These are phyloP conservation scores for Cucumis melo DNA, from an alignment of 306 rosid species.

Conservation along the genomic window DNA sequence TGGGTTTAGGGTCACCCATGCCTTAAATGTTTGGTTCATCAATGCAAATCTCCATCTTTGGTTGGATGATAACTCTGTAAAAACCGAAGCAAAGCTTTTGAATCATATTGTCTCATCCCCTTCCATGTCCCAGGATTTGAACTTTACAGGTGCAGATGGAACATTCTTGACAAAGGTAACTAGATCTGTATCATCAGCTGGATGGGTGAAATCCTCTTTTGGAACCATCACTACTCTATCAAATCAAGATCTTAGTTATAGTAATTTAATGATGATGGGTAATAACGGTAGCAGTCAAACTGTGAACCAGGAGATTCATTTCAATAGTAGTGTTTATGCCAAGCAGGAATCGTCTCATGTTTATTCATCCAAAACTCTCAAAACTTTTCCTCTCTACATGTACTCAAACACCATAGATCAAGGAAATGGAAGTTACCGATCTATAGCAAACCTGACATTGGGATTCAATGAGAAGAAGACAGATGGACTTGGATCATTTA, in stretches of 20 bases:
- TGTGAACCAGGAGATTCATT: conserved; percentile 44
- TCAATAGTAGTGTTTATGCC: conserved; percentile 26
- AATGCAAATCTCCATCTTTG: conserved; percentile 89
- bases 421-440: conserved; percentile 15
- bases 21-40: conserved; percentile 74
- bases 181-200: conserved; percentile 41
- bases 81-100: conserved; percentile 42
- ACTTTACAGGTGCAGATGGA: conserved; percentile 59
- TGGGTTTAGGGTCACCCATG: conserved; percentile 69
- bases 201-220: conserved; percentile 65
- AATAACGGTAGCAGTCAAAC: conserved; percentile 37
- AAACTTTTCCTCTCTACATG: conserved; percentile 34
- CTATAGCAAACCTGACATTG: conserved; percentile 33
- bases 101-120: conserved; percentile 29
- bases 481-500: conserved; percentile 16
- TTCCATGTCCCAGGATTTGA: conserved; percentile 22
- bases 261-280: conserved; percentile 38
- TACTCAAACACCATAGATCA: conserved; percentile 19
- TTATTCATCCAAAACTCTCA: conserved; percentile 20
- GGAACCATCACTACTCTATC: conserved; percentile 56
- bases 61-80: conserved; percentile 47
- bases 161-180: conserved; percentile 35
- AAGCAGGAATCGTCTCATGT: conserved; percentile 15
- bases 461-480: conserved; percentile 39
- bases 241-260: conserved; percentile 35